Base-by-base conservation (phyloP, 2,329 filamentous ascomycete genomes). In the Paracoccidioides lutzii region DNA sequence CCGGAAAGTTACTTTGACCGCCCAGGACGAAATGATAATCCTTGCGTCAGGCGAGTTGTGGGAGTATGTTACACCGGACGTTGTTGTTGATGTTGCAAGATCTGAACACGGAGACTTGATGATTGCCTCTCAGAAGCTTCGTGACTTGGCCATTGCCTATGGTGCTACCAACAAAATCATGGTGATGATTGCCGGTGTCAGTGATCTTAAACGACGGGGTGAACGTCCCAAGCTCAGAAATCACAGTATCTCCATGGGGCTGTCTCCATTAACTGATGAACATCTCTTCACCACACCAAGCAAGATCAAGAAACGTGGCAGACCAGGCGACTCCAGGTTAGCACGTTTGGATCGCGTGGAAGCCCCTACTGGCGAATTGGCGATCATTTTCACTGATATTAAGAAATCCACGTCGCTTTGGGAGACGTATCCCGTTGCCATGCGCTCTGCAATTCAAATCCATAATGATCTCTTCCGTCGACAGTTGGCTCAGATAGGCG, bases 351-450 rank as follows among this genome's bases (percentile, higher is more conserved):
- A 93, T 54, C 91, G 95, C 72, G 90, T 97, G 52, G 87, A 91
- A 59, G 88, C 93, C 10, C 93, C 93, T 0, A 88, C 84, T 1
- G 91, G 91, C 49, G 88, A 95, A 64, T 83, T 97, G 51, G 87
- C 89, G 44, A 89, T 98, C 66, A 90, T 95, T 52, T 98, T 98
- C 69, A 98, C 93, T 0, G 93, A 98, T 74, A 98, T 98, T 78
- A 97, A 97, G 77, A 95, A 91, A 73, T 97, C 91, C 30, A 98
- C 93, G 0, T 83, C 88, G 42, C 76, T 98, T 5, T 98, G 93
- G 93, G 93, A 98, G 71, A 90, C 89, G 55, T 94, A 91, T 67
- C 89, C 90, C 0, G 87, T 87, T 59, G 90, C 93, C 22, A 98
- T 98, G 93, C 82, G 91, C 64, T 91, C 90, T 12, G 90, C 90